These are phyloP conservation scores for Mortierella sp. DNA, from an alignment of 371 early-diverging fungal species.

Conservation along the genomic window DNA sequence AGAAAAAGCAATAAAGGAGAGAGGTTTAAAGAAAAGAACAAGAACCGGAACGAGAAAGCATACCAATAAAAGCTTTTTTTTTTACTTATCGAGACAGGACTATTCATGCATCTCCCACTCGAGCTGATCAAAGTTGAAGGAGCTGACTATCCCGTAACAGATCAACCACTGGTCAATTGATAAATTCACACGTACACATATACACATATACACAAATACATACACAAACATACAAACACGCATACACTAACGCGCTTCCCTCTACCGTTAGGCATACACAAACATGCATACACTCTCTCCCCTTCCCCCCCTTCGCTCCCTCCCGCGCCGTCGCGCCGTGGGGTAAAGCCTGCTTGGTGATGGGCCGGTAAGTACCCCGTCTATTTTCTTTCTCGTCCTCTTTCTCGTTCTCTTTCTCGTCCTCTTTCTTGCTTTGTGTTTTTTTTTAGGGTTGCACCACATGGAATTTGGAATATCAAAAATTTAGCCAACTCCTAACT, in stretches of 20 bases:
- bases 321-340: background rate
- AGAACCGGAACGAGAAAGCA: background rate
- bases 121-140: background rate
- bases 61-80: background rate
- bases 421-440: background rate
- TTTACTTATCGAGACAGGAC: background rate
- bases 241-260: background rate
- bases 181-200: background rate
- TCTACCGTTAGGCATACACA: background rate
- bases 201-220: background rate
- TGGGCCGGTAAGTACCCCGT: background rate
- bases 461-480: background rate
- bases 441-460: background rate
- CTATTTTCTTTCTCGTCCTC: background rate
- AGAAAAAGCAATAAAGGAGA: constrained; percentile 7
- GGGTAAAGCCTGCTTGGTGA: background rate
- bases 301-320: background rate
- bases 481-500: too few relatives aligned
- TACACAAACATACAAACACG: background rate
- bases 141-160: constrained; percentile 4
- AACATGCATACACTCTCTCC: background rate
- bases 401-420: background rate
- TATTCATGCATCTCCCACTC: background rate
- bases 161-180: background rate
- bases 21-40: background rate